phyloP scores from a whole-genome alignment of 352 stramenopile genomes.

The Phytopythium mirpurense region DNA sequence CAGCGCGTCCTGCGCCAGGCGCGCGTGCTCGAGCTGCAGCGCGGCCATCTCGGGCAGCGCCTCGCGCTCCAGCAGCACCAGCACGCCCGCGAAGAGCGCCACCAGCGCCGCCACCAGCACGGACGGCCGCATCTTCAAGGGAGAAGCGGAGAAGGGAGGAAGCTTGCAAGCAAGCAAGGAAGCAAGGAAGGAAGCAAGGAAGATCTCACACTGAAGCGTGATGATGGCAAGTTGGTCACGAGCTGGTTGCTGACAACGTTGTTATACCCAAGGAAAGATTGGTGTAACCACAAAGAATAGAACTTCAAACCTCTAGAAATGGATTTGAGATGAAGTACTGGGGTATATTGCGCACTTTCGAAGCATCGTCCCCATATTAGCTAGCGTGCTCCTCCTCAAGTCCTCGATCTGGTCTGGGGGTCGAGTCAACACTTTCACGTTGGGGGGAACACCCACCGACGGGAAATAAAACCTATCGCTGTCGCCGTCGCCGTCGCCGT shows the following conservation, averaged over 20 bases:
- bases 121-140: constrained; percentile 19
- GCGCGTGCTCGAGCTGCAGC: constrained; percentile 31
- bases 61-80: constrained; percentile 48
- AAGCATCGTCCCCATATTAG: too few relatives aligned
- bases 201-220: too few relatives aligned
- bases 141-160: background rate
- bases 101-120: constrained; percentile 30
- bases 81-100: constrained; percentile 34
- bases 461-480: too few relatives aligned
- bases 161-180: background rate
- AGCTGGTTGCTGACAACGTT: too few relatives aligned
- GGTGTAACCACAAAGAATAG: background rate
- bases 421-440: too few relatives aligned
- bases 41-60: constrained; percentile 25
- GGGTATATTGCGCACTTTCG: too few relatives aligned
- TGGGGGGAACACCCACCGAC: too few relatives aligned
- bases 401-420: too few relatives aligned
- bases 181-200: background rate
- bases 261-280: too few relatives aligned
- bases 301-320: background rate
- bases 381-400: too few relatives aligned
- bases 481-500: background rate
- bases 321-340: too few relatives aligned
- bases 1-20: constrained; percentile 10
- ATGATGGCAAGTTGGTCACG: too few relatives aligned